These are phyloP conservation scores for Nannizziopsis barbatae DNA, from an alignment of 2,329 filamentous ascomycete species.

Conservation along the genomic window DNA sequence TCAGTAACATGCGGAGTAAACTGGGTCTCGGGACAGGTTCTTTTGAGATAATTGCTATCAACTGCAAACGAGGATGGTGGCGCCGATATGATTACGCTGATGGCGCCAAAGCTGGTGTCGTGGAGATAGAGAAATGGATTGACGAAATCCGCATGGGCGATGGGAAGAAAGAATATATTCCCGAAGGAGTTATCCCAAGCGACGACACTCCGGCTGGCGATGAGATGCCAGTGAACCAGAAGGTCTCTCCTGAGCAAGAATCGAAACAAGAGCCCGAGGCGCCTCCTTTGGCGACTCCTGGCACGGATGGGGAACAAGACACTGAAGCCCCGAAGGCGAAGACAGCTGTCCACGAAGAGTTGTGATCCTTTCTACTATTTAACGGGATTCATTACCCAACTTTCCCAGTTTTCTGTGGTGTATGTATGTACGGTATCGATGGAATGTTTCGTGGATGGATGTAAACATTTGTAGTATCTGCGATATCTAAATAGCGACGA, in stretches of 20 bases:
- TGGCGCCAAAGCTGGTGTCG: conserved; percentile 41
- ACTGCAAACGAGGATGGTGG: conserved; percentile 79
- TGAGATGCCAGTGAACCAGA: conserved; percentile 39
- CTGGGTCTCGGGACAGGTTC: conserved; percentile 48
- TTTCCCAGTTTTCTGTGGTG: neutral
- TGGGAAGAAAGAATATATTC: conserved; percentile 64
- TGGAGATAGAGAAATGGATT: conserved; percentile 70
- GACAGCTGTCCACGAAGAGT: conserved; percentile 36
- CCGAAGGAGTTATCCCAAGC: conserved; percentile 46
- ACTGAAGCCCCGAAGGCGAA: conserved; percentile 14
- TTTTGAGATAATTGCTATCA: conserved; percentile 68
- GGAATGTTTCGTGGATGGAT: too few relatives aligned
- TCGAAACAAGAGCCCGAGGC: conserved; percentile 16
- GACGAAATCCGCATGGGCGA: conserved; percentile 87
- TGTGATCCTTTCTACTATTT: conserved; percentile 19
- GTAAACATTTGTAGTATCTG: too few relatives aligned
- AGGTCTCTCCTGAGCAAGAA: conserved; percentile 14
- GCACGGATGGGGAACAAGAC: conserved; percentile 18
- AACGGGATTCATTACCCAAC: neutral
- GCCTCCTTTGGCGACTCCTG: neutral
- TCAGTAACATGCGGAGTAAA: conserved; percentile 45
- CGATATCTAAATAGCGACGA: too few relatives aligned
- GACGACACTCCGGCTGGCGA: conserved; percentile 44
- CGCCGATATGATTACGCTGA: conserved; percentile 52
- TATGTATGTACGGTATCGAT: neutral